phyloP scores from a whole-genome alignment of 1,284 basidiomycete species.

The Cystobasidium slooffiae region DNA sequence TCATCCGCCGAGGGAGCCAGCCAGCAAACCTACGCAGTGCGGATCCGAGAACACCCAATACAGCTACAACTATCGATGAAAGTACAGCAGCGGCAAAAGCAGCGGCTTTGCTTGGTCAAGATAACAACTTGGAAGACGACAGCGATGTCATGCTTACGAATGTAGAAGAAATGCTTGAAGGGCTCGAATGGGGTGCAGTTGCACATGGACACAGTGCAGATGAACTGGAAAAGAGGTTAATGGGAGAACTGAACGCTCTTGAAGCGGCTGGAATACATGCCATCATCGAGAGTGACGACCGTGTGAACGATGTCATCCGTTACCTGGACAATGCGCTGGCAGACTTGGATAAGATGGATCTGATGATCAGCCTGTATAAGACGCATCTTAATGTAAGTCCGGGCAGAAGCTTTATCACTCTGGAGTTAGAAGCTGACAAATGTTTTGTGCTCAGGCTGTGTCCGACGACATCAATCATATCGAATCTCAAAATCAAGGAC shows the following conservation, averaged over 20 bases:
- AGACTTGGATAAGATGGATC: conserved; percentile 55
- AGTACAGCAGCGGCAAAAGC: conserved; percentile 38
- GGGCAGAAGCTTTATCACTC: not conserved
- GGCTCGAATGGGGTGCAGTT: conserved; percentile 78
- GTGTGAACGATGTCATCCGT: conserved; percentile 82
- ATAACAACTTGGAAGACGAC: conserved; percentile 62
- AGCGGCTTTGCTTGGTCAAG: conserved; percentile 33
- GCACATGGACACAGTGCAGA: conserved; percentile 66
- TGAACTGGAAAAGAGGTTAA: conserved; percentile 79
- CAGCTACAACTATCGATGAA: conserved; percentile 25
- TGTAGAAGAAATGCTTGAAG: conserved; percentile 98
- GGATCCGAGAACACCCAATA: conserved; percentile 17
- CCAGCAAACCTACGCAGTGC: not conserved
- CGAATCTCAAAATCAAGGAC: conserved; percentile 92
- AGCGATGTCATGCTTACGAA: conserved; percentile 76
- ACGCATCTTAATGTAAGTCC: conserved; percentile 83
- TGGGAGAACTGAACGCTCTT: conserved; percentile 84
- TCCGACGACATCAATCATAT: conserved; percentile 93
- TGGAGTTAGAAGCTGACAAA: not conserved
- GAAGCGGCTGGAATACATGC: conserved; percentile 97
- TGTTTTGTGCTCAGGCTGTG: conserved; percentile 68
- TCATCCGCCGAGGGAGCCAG: conserved; percentile 4
- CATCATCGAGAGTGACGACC: conserved; percentile 85
- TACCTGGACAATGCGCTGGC: conserved; percentile 59
- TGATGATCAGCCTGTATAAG: conserved; percentile 83